Evolutionary conservation across 2,329 filamentous ascomycete species (phyloP).

Genomic region (Beauveria asiatica): DNA sequence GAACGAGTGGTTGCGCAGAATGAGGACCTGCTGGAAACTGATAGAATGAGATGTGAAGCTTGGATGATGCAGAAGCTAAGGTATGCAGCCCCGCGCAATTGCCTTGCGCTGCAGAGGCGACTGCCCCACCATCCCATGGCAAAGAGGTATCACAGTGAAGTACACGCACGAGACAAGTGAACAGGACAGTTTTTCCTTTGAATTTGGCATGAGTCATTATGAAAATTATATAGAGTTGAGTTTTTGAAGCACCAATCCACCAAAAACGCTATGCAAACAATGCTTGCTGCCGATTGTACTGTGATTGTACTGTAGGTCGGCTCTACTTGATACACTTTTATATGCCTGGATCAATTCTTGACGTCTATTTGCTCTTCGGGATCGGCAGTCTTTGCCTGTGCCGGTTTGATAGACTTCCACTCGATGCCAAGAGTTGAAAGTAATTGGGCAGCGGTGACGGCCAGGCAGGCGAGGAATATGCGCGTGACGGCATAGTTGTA

Average conservation of each 20-base stretch:
- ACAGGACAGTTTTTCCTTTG: not conserved
- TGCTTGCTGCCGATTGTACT: not conserved
- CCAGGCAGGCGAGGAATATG: slow-evolving; percentile 55
- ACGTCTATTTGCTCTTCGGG: not conserved
- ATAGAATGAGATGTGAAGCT: slow-evolving; percentile 1
- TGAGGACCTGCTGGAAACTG: not conserved
- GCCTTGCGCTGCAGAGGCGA: not conserved
- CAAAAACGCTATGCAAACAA: not conserved
- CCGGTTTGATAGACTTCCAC: slow-evolving; percentile 55
- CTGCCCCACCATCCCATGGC: not conserved
- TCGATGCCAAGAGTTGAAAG: slow-evolving; percentile 52
- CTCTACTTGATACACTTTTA: not conserved
- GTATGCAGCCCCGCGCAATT: not conserved
- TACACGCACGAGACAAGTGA: not conserved
- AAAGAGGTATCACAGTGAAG: not conserved
- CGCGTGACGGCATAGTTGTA: slow-evolving; percentile 58
- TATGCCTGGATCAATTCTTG: not conserved
- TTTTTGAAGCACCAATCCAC: not conserved
- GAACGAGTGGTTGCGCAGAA: not conserved
- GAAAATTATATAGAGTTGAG: not conserved
- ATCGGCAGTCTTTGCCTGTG: slow-evolving; percentile 11
- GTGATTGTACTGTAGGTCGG: not conserved
- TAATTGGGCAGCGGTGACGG: slow-evolving; percentile 45
- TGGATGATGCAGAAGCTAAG: not conserved
- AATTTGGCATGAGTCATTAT: not conserved